A percentile compares a stretch with the other conserved stretches of the same genome.
phyloP scores from a whole-genome alignment of 2,329 filamentous ascomycete genomes.

The Alternaria arbusti region DNA sequence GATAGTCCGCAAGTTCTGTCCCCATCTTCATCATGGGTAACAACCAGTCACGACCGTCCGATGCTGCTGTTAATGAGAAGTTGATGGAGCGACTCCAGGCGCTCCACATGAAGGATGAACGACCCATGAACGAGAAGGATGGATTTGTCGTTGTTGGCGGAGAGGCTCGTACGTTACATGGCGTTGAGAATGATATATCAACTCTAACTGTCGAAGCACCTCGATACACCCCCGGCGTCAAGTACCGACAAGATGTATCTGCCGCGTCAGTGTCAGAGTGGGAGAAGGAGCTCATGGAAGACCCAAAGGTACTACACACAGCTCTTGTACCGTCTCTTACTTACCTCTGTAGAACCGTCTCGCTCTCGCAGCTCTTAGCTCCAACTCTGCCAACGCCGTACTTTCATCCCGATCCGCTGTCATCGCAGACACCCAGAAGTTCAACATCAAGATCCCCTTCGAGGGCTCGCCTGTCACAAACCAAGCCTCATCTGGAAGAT shows the following conservation, averaged over 20 bases:
- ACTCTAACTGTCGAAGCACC: constrained; percentile 24
- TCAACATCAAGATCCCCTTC: constrained; percentile 81
- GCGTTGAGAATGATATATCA: background rate
- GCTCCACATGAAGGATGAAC: constrained; percentile 55
- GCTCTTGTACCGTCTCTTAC: background rate
- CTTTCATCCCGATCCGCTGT: constrained; percentile 68
- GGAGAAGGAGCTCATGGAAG: constrained; percentile 67
- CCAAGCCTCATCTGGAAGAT: constrained; percentile 80
- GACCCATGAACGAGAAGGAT: constrained; percentile 54
- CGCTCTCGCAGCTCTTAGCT: constrained; percentile 74
- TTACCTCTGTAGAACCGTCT: constrained; percentile 64
- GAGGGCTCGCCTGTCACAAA: constrained; percentile 86
- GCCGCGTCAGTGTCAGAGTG: constrained; percentile 61
- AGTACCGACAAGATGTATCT: constrained; percentile 53
- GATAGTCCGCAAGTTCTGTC: background rate
- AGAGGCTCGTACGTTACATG: constrained; percentile 47
- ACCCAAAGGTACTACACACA: constrained; percentile 63
- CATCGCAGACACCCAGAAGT: constrained; percentile 76
- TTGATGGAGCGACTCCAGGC: constrained; percentile 51
- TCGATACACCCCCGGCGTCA: constrained; percentile 32
- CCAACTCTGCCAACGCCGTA: constrained; percentile 69
- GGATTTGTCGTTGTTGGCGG: constrained; percentile 61
- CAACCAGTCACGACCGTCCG: constrained; percentile 43
- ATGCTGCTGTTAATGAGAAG: constrained; percentile 47
- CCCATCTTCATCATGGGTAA: constrained; percentile 38